Evolutionary conservation across 2,329 filamentous ascomycete genomes (phyloP), one percentile per base, ranked within the genome.

Genomic region (Penicillium sp.): DNA sequence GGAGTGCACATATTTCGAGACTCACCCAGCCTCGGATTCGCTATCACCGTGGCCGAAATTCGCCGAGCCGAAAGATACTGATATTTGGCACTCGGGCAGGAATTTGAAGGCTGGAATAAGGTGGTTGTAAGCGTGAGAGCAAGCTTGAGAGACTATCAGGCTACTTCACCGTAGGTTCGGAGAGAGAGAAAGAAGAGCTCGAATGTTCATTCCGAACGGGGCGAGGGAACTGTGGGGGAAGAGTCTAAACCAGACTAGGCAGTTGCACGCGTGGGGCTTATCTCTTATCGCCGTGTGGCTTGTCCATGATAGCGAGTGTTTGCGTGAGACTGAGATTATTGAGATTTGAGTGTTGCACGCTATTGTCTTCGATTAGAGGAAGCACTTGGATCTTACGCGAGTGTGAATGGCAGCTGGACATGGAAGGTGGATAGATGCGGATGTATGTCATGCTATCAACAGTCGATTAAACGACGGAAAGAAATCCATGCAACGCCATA

Each of bases 201-300:
- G 9, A 53, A 33, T 55, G 49, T 18, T n/a, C 49, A 50, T 27
- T 46, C 50, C 31, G 16, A 51, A 40, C 22, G 37, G 19, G 19
- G 6, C 10, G 22, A 37, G 16, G 49, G 24, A 31, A 22, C 22
- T 22, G 22, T 22, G 51, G 60, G 59, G 47, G 60, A 58, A 56
- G 52, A 54, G 44, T 54, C 63, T 66, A 67, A 65, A 59, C 64
- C 63, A 19, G 54, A 58, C 41, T 55, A 60, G 61, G 64, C 61
- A 68, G 60, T 61, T 69, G n/a, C 44, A 66, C 54, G 63, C 66
- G 66, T 18, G 16, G 39, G 18, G 35, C 55, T 59, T 60, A 61
- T 58, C 59, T 50, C 55, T 60, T 55, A 58, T 61, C 55, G 27
- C 31, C 36, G 16, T 9, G 16, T 31, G 22, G 19, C 2, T 27